Conservation (phyloP, 768 basidiomycete species). For the Amanita thiersii region DNA sequence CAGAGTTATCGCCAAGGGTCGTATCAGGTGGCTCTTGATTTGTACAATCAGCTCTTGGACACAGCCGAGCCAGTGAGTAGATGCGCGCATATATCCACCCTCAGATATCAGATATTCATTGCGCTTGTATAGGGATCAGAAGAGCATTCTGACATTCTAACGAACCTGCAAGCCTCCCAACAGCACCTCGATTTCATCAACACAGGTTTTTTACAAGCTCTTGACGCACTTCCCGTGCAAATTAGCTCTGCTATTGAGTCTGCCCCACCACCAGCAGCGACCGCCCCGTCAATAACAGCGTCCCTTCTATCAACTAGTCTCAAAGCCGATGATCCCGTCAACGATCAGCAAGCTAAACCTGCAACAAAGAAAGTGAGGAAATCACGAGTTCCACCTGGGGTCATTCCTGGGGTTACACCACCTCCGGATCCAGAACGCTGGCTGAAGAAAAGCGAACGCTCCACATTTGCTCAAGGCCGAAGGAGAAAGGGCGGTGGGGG, state of each 20-base stretch:
- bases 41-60: slow-evolving; percentile 79
- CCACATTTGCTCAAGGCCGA: slow-evolving; percentile 45
- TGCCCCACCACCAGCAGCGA: slow-evolving; percentile 48
- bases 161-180: slow-evolving; percentile 77
- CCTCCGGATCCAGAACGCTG: slow-evolving; percentile 82
- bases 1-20: slow-evolving; percentile 75
- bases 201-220: slow-evolving; percentile 53
- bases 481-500: slow-evolving; percentile 46
- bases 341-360: slow-evolving; percentile 23
- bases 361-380: slow-evolving; percentile 44
- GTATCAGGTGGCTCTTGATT: slow-evolving; percentile 64
- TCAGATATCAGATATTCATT: slow-evolving; percentile 2
- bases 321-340: slow-evolving; percentile 15
- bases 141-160: slow-evolving; percentile 81
- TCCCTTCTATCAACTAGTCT: slow-evolving; percentile 22
- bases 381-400: slow-evolving; percentile 68
- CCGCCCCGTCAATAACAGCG: slow-evolving; percentile 20
- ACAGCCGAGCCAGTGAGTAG: slow-evolving; percentile 65
- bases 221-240: slow-evolving; percentile 51
- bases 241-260: slow-evolving; percentile 50
- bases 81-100: not conserved
- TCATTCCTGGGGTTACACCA: slow-evolving; percentile 71
- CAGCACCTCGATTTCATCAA: slow-evolving; percentile 80
- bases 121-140: slow-evolving; percentile 66
- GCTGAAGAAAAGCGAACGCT: slow-evolving; percentile 80